Evolutionary conservation across 192 early-diverging fungal genomes (phyloP), one percentile per base, ranked within the genome.

Genomic region (Coemansia guatemalensis): DNA sequence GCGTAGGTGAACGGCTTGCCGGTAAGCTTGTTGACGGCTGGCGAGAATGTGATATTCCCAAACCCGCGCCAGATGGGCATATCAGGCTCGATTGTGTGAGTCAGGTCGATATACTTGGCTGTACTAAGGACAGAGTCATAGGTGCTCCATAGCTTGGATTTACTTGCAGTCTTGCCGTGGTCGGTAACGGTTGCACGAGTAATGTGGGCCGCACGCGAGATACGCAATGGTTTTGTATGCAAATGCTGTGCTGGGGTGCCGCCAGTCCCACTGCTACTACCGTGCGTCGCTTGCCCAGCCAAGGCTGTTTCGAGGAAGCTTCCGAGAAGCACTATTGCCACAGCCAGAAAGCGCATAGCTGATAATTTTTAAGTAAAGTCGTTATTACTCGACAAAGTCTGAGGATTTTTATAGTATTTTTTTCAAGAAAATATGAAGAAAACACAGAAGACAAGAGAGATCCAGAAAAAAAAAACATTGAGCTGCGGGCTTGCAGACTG

Each of bases 51-150:
- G n/a, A 67, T 70, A 50, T 80, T 80, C 64, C 82, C 82, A 55
- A 83, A 83, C 39, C 73, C 82, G 56, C 77, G 77, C 82, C 82
- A 83, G n/a, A 83, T 68, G 3, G 82, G 82, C 65, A 83, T 83
- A 20, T 68, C 70, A 3, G 82, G 82, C 25, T 54, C 60, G 48
- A 83, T 83, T 11, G 82, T 83, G 67, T 83, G 82, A 39, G 82
- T 67, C 67, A 83, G 71, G 54, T 83, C 82, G 26, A 83, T 64
- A 63, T 80, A 80, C 61, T 73, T 71, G 27, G 77, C 66, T 22
- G 32, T 41, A 23, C 67, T 44, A 57, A 79, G 60, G 14, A 39
- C 48, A 41, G 55, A 26, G 68, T 79, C 71, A 17, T 69, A 79
- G 27, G 58, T 21, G 12, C 25, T 21, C 76, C 76, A 79, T 35